Percentiles rank a stretch among this genome's conserved stretches.
These are phyloP conservation scores for Scortechinia acanthostroma DNA, from an alignment of 2,329 filamentous ascomycete species.

Conservation along the genomic window DNA sequence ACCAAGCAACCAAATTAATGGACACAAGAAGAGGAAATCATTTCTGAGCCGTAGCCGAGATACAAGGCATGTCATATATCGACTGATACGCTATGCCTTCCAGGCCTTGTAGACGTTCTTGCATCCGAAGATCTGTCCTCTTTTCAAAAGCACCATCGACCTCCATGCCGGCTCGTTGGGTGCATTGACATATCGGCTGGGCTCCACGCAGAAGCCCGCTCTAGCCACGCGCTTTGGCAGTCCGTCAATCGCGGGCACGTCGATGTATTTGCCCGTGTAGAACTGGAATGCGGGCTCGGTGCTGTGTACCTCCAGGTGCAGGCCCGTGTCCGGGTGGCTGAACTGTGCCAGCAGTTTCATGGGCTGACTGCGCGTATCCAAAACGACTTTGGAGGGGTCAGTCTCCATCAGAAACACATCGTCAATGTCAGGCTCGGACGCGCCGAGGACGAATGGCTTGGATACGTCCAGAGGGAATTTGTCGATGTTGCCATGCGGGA, in stretches of 20 bases:
- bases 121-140: slow-evolving; percentile 75
- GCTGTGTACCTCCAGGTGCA: slow-evolving; percentile 80
- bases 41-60: no score
- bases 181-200: slow-evolving; percentile 83
- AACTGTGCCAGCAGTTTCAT: slow-evolving; percentile 66
- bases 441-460: slow-evolving; percentile 66
- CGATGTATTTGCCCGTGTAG: slow-evolving; percentile 81
- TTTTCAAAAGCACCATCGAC: slow-evolving; percentile 72
- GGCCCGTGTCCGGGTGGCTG: slow-evolving; percentile 63
- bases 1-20: no score
- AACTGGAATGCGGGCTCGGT: slow-evolving; percentile 97
- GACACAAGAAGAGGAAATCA: no score
- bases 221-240: slow-evolving; percentile 58
- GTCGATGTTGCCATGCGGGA: slow-evolving; percentile 65
- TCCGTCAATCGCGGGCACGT: slow-evolving; percentile 63
- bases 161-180: slow-evolving; percentile 76
- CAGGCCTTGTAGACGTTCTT: slow-evolving; percentile 80
- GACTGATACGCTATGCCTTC: slow-evolving; percentile 65
- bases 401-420: slow-evolving; percentile 79
- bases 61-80: no score
- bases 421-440: slow-evolving; percentile 70
- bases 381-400: slow-evolving; percentile 26
- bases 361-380: slow-evolving; percentile 43
- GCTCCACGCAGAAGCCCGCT: slow-evolving; percentile 85
- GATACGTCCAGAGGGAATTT: slow-evolving; percentile 59